Evolutionary conservation across 108 stramenopile genomes (phyloP), one percentile per base, ranked within the genome.

Genomic region (Discostella pseudostelligera): DNA sequence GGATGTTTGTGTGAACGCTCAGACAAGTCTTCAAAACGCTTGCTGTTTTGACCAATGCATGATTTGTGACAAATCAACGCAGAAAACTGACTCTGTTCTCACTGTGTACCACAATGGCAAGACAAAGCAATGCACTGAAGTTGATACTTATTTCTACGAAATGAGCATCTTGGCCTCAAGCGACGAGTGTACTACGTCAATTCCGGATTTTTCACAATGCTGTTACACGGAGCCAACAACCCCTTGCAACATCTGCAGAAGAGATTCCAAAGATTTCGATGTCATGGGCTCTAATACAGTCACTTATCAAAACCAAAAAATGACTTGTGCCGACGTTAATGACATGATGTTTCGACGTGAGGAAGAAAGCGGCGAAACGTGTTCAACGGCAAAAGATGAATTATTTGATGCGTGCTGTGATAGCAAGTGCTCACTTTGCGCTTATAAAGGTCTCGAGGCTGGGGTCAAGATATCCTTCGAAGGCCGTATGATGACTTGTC

Each of bases 11-110:
- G 37, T 55, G 19, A 63, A 62, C 26, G 75, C 75, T 37, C 62
- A 69, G 53, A 61, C 50, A 14, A 59, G 44, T 39, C 62, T 76
- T 21, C 61, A 59, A 17, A 50, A 48, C 19, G 21, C 39, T 22
- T 76, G 75, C 56, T 76, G 75, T 49, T 60, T 76, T 42, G 75
- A 76, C 49, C 75, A 76, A 50, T 76, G 75, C 22, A 61, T 63
- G 58, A 25, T 76, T 16, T 76, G 75, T 55, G 62, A 48, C 25
- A 61, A 63, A 56, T 56, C 55, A 16, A 53, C 50, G 16, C 56
- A 69, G 40, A 58, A 76, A 56, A 65, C 62, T 21, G 75, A 76
- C 46, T 28, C 48, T n/a, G 67, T 45, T 6, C 67, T 63, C 36
- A 65, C 67, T 22, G 67, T 76, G 16, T 76, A 76, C 22, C 60